A percentile compares a stretch with the other conserved stretches of the same genome.
Conservation (phyloP, 192 early-diverging fungal species). For the Coemansia sp. region DNA sequence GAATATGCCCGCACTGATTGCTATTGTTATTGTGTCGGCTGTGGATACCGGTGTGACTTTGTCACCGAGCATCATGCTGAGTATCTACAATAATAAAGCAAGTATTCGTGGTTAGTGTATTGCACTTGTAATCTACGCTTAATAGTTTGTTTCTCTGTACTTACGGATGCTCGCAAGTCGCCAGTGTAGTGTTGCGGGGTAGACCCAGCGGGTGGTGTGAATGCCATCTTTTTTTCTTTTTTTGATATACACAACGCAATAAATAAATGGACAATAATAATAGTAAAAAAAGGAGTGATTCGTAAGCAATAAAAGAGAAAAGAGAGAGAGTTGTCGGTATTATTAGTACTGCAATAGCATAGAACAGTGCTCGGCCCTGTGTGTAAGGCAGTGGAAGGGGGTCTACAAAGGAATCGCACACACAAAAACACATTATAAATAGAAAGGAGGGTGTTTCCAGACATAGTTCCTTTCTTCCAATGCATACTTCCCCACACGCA, state of each 20-base stretch:
- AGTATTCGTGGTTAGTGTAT: background rate
- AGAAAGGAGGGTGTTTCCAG: background rate
- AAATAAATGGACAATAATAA: background rate
- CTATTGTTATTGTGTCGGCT: conserved; percentile 26
- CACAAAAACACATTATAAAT: conserved; percentile 10
- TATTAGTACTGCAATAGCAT: conserved; percentile 7
- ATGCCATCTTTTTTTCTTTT: background rate
- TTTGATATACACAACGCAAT: background rate
- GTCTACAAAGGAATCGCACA: background rate
- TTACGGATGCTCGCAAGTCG: background rate
- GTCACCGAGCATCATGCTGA: background rate
- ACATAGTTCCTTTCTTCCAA: background rate
- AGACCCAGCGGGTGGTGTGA: background rate
- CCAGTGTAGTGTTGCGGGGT: background rate
- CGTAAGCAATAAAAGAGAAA: background rate
- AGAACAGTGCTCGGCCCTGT: background rate
- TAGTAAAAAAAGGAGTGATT: background rate
- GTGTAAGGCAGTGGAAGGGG: background rate
- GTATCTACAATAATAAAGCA: conserved; percentile 22
- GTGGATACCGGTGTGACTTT: conserved; percentile 22
- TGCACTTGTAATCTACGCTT: background rate
- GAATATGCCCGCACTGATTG: conserved; percentile 20
- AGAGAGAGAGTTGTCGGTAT: background rate
- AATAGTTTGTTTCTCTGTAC: background rate
- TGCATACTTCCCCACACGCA: background rate